These are phyloP conservation scores for Exsudoporus floridanus DNA, from an alignment of 1,284 basidiomycete genomes.

Conservation along the genomic window DNA sequence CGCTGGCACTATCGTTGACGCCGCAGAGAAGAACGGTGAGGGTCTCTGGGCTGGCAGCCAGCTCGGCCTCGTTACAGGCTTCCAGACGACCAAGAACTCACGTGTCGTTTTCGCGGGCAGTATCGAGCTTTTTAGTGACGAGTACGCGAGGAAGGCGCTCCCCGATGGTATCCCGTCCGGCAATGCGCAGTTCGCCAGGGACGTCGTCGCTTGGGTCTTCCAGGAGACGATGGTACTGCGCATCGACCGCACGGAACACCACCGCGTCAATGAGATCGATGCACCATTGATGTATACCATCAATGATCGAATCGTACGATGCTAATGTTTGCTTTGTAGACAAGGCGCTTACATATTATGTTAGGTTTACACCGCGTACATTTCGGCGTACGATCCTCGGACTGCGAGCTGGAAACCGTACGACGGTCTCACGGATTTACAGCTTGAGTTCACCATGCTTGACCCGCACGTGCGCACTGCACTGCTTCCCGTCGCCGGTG, in stretches of 20 bases:
- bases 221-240: conserved; percentile 83
- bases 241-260: conserved; percentile 75
- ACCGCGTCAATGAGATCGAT: conserved; percentile 61
- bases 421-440: conserved; percentile 71
- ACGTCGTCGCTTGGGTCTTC: conserved; percentile 89
- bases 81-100: conserved; percentile 82
- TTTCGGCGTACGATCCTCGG: conserved; percentile 63
- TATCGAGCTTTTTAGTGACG: conserved; percentile 73
- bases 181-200: conserved; percentile 72
- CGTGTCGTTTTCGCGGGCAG: conserved; percentile 84
- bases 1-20: conserved; percentile 59
- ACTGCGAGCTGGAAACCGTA: conserved; percentile 70
- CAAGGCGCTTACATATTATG: conserved; percentile 3
- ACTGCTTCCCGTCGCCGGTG: conserved; percentile 53
- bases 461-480: conserved; percentile 89
- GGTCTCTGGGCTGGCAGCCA: conserved; percentile 77
- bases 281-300: conserved; percentile 75
- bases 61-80: conserved; percentile 79
- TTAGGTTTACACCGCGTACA: conserved; percentile 73
- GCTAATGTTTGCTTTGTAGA: neutral
- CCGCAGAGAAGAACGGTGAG: conserved; percentile 69
- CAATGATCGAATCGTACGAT: conserved; percentile 80
- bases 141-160: conserved; percentile 64
- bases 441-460: conserved; percentile 97
- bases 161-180: conserved; percentile 60